phyloP scores from a whole-genome alignment of 176 grass and related monocot species.

The Saccharum officinarum region DNA sequence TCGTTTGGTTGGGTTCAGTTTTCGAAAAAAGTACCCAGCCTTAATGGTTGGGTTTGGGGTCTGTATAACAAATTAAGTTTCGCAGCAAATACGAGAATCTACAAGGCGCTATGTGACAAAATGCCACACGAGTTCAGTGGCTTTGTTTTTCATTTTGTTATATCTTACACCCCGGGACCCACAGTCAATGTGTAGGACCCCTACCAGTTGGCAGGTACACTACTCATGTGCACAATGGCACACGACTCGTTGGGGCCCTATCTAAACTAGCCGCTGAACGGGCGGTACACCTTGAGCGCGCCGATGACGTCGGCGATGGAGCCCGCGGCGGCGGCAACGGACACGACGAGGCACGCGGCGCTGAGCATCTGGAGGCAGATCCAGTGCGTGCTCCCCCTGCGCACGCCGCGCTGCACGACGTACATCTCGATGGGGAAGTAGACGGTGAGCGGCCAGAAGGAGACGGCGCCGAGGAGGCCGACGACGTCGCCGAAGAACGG shows the following conservation, averaged over 20 bases:
- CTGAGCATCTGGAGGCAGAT: conserved; percentile 60
- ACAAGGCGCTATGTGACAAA: not conserved
- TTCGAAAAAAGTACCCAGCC: no score
- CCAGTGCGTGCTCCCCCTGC: conserved; percentile 41
- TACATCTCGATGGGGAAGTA: conserved; percentile 80
- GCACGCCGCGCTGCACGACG: conserved; percentile 50
- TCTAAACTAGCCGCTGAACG: conserved; percentile 36
- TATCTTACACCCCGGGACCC: not conserved
- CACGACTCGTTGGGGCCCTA: not conserved
- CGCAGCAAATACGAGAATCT: no score
- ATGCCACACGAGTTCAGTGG: not conserved
- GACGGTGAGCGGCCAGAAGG: conserved; percentile 73
- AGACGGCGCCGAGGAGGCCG: conserved; percentile 58
- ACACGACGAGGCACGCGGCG: conserved; percentile 52
- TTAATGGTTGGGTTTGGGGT: no score
- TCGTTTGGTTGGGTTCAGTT: no score
- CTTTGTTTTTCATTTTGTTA: not conserved
- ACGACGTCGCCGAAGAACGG: conserved; percentile 78
- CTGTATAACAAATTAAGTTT: no score
- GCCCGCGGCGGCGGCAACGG: conserved; percentile 42
- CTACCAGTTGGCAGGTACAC: not conserved
- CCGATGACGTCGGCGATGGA: conserved; percentile 60
- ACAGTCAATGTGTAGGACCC: not conserved
- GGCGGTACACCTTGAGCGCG: conserved; percentile 56
- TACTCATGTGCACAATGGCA: not conserved